Conservation (phyloP, 2,329 filamentous ascomycete genomes). For the Xylaria sp. region DNA sequence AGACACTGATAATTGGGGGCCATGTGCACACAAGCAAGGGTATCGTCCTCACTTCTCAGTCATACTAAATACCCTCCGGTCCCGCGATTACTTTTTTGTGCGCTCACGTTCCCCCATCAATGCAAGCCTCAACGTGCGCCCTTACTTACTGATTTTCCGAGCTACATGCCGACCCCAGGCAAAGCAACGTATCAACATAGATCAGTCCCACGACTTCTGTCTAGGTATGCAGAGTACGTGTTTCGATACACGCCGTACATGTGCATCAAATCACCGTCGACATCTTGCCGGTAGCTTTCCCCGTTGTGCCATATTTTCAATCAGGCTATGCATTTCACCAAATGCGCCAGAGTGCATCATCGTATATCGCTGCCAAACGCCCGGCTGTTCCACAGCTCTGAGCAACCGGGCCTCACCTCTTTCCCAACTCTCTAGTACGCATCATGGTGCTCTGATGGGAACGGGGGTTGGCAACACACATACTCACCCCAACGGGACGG, state of each 20-base stretch:
- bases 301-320: conserved; percentile 4
- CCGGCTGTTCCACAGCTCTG: conserved; percentile 26
- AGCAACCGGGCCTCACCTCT: conserved; percentile 21
- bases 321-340: conserved; percentile 15
- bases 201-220: background rate
- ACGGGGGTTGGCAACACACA: background rate
- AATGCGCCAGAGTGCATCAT: conserved; percentile 23
- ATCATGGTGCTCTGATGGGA: conserved; percentile 3
- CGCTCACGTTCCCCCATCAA: background rate
- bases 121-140: conserved; percentile 2
- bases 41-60: background rate
- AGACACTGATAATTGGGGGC: background rate
- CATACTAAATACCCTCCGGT: background rate
- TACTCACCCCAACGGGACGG: conserved; percentile 31
- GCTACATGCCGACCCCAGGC: background rate
- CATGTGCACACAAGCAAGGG: conserved; percentile 8
- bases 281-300: conserved; percentile 1
- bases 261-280: background rate
- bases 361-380: conserved; percentile 29
- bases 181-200: conserved; percentile 6
- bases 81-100: background rate
- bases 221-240: background rate
- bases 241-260: conserved; percentile 11
- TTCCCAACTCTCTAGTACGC: conserved; percentile 8
- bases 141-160: background rate